phyloP scores from a whole-genome alignment of 1,139 yeast genomes.

The Geotrichum restrictum region DNA sequence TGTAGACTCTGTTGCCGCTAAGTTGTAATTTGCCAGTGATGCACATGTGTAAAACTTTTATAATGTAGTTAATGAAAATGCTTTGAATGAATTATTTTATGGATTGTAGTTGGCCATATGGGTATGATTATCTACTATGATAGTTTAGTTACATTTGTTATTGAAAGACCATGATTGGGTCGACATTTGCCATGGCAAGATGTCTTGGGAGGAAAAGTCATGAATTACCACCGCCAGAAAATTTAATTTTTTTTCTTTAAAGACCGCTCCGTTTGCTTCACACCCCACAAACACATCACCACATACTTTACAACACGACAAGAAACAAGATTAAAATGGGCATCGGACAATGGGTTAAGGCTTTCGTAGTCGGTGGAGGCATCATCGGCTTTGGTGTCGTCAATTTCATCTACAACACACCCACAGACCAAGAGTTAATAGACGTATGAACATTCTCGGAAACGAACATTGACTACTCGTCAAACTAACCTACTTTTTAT shows the following conservation, averaged over 20 bases:
- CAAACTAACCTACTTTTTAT: too few relatives aligned
- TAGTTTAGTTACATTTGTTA: too few relatives aligned
- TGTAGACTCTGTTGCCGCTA: conserved; percentile 24
- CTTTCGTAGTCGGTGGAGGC: conserved; percentile 52
- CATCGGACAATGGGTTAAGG: conserved; percentile 54
- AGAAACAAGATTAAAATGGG: conserved; percentile 11
- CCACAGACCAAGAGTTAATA: conserved; percentile 76
- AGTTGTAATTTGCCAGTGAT: conserved; percentile 22
- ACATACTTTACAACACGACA: not conserved
- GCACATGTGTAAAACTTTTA: not conserved
- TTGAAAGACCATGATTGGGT: not conserved
- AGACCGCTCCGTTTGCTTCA: not conserved
- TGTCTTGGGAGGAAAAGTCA: not conserved
- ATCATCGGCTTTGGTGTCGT: conserved; percentile 67
- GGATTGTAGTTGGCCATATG: too few relatives aligned
- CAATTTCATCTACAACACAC: conserved; percentile 66
- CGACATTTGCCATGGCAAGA: not conserved
- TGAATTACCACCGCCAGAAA: not conserved
- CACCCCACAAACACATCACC: not conserved
- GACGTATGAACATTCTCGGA: conserved; percentile 38
- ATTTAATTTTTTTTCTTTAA: not conserved
- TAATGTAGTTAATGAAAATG: conserved; percentile 4
- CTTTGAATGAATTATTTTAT: not conserved
- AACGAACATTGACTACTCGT: too few relatives aligned
- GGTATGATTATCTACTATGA: too few relatives aligned